Conservation (phyloP, 441 rosid species). For the Caryocar brasiliense region DNA sequence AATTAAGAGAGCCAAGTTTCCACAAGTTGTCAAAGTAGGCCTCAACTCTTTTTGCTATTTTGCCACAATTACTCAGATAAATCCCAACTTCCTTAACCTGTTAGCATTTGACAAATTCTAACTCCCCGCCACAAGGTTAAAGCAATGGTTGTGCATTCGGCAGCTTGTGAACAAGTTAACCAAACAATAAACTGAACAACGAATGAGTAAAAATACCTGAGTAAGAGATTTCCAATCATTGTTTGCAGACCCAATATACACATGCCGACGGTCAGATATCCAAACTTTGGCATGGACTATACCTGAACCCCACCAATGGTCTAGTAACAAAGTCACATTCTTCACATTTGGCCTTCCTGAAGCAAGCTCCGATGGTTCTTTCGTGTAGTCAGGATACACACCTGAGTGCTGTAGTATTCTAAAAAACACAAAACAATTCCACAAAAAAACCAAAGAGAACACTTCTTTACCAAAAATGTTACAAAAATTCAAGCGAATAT, state of each 20-base stretch:
- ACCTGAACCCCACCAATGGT: constrained; percentile 83
- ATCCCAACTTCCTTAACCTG: constrained; percentile 87
- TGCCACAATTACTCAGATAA: constrained; percentile 59
- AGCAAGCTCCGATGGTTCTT: constrained; percentile 64
- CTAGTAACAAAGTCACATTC: constrained; percentile 49
- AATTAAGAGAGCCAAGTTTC: constrained; percentile 52
- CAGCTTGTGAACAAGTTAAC: neutral
- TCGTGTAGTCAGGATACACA: constrained; percentile 58
- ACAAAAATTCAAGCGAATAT: too few relatives aligned
- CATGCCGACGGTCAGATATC: constrained; percentile 64
- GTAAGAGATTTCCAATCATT: constrained; percentile 92
- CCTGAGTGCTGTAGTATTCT: constrained; percentile 77
- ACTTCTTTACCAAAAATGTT: neutral
- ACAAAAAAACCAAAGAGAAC: neutral
- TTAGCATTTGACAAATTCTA: constrained; percentile 5
- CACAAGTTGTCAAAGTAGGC: constrained; percentile 58
- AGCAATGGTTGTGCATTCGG: neutral
- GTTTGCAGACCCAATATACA: constrained; percentile 85
- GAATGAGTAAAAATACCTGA: constrained; percentile 36
- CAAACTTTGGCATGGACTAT: constrained; percentile 84
- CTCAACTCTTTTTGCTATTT: constrained; percentile 42
- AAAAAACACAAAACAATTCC: constrained; percentile 11
- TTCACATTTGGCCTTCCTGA: constrained; percentile 63
- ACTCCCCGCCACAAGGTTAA: neutral
- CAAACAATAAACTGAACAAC: neutral